Evolutionary conservation across 495 filamentous ascomycete species (phyloP), one percentile per base, ranked within the genome.

Genomic region (Lichenothelia convexa): DNA sequence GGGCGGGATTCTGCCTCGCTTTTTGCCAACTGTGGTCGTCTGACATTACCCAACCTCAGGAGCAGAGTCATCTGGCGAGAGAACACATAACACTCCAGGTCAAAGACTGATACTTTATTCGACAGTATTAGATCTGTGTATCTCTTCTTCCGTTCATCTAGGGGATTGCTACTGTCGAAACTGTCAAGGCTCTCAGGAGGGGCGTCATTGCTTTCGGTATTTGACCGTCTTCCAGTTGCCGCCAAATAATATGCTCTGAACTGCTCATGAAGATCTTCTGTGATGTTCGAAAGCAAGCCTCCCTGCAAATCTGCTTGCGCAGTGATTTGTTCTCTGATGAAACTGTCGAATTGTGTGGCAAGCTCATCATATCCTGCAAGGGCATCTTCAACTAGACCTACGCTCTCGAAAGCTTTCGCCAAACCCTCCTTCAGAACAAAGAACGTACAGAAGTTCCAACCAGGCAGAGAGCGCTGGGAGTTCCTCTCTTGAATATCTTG

Each of bases 371-470:
- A 95, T 8, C 78, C 78, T 4, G 81, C 76, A 27, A 97, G 59
- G 7, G 89, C 86, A 64, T 97, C 89, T 53, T 95, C 89, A 27
- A 94, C 82, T 18, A 97, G 61, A 5, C 91, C 91, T 9, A 94
- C 86, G 54, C 80, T 94, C 55, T 97, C 89, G 51, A 97, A 93
- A 0, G 85, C 91, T 39, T 78, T 67, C 3, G 86, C 85, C 29
- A 97, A 64, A 3, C 89, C 89, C 51, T 97, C 89, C 47, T 97
- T 97, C 12, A 95, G 63, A 16, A 97, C 80, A 50, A 97, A 97
- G 51, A 94, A 97, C 0, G 91, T 95, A 54, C 87, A 94, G 50
- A 95, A 97, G 50, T 97, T 97, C 89, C 91, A 97, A 0, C 89
- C 89, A 3, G 91, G 89, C 17, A 97, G 58, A 29, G 64, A 70